Percentiles rank a stretch among this genome's conserved stretches.
These are phyloP conservation scores for Hypoxylon sp. DNA, from an alignment of 2,329 filamentous ascomycete genomes.

Conservation along the genomic window DNA sequence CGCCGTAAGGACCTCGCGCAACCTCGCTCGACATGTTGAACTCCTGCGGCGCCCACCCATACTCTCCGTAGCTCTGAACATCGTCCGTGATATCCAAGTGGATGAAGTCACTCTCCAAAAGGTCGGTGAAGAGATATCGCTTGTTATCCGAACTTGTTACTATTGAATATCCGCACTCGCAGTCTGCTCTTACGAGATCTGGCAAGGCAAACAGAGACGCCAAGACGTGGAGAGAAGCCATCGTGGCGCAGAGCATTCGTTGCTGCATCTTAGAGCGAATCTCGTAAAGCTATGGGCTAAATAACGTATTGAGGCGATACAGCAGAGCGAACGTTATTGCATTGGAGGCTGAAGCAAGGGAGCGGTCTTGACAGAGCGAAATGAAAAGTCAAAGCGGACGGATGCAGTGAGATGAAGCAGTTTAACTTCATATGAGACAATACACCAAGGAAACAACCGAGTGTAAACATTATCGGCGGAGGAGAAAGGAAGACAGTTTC, in stretches of 20 bases:
- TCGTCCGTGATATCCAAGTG: conserved; percentile 63
- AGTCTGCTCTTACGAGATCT: conserved; percentile 59
- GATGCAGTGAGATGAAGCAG: conserved; percentile 13
- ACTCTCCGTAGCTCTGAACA: conserved; percentile 52
- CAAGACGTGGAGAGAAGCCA: conserved; percentile 35
- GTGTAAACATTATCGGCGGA: conserved; percentile 4
- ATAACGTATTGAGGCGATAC: conserved; percentile 3
- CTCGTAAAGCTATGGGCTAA: background rate
- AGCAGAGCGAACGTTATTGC: conserved; percentile 12
- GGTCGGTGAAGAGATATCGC: conserved; percentile 72
- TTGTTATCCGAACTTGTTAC: conserved; percentile 57
- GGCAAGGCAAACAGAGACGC: conserved; percentile 37
- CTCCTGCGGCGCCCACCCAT: conserved; percentile 72
- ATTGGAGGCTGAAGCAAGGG: conserved; percentile 15
- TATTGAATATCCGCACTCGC: conserved; percentile 79
- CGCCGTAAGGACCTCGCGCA: conserved; percentile 74
- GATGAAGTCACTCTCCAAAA: conserved; percentile 79
- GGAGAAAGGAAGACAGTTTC: conserved; percentile 4
- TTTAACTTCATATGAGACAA: conserved; percentile 26
- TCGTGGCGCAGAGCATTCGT: conserved; percentile 12
- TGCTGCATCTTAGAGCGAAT: conserved; percentile 9
- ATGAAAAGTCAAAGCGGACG: conserved; percentile 13
- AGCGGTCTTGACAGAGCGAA: conserved; percentile 4
- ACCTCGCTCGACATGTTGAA: conserved; percentile 73
- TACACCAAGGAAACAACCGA: conserved; percentile 22